phyloP scores from a whole-genome alignment of 2,329 filamentous ascomycete species.

The Diaporthe velutina region DNA sequence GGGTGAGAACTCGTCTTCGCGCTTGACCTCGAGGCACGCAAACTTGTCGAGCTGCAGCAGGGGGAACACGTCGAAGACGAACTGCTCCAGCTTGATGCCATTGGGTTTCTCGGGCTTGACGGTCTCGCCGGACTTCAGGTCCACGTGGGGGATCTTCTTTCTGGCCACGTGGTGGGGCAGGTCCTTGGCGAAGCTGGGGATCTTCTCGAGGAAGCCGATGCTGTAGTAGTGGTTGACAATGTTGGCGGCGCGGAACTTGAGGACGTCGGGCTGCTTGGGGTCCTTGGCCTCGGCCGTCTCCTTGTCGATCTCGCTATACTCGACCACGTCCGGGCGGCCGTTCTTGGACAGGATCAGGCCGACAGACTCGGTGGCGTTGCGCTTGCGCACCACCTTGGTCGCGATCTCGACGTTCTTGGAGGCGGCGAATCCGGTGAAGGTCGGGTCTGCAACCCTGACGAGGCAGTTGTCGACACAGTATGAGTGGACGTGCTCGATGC shows the following conservation, averaged over 20 bases:
- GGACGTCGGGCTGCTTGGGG: slow-evolving; percentile 80
- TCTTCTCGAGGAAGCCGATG: slow-evolving; percentile 89
- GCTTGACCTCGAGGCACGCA: slow-evolving; percentile 93
- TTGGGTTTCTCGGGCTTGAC: slow-evolving; percentile 96
- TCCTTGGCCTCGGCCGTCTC: slow-evolving; percentile 92
- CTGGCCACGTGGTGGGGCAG: slow-evolving; percentile 95
- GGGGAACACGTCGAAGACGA: slow-evolving; percentile 98
- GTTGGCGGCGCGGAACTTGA: slow-evolving; percentile 98
- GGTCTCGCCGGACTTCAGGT: slow-evolving; percentile 80
- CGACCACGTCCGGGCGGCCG: slow-evolving; percentile 95
- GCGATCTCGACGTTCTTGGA: slow-evolving; percentile 92
- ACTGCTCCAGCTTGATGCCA: slow-evolving; percentile 99
- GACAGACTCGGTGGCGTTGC: slow-evolving; percentile 94
- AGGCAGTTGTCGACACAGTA: slow-evolving; percentile 99
- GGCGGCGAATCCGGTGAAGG: slow-evolving; percentile 94
- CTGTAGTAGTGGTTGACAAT: slow-evolving; percentile 99
- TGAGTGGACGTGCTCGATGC: slow-evolving; percentile 93
- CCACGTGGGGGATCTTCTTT: slow-evolving; percentile 96
- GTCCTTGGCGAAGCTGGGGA: slow-evolving; percentile 86
- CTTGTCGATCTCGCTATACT: slow-evolving; percentile 96
- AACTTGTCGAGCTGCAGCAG: slow-evolving; percentile 89
- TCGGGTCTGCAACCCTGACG: slow-evolving; percentile 97
- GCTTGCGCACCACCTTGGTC: slow-evolving; percentile 99
- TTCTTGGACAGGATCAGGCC: slow-evolving; percentile 96
- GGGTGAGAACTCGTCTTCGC: slow-evolving; percentile 98